phyloP scores from a whole-genome alignment of 345 rosid species.

The Brassica juncea region DNA sequence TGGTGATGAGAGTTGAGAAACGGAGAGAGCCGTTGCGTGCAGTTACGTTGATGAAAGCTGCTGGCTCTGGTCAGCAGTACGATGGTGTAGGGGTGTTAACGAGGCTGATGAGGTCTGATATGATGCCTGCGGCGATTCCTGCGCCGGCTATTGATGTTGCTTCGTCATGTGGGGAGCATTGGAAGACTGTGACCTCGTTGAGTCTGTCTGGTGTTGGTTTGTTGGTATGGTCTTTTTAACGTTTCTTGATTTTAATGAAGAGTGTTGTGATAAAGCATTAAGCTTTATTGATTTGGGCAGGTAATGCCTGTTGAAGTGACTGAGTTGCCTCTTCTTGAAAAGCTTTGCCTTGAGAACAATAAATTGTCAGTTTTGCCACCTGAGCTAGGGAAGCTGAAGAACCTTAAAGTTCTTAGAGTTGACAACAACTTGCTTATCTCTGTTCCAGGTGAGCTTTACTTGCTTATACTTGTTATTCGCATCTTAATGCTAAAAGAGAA shows the following conservation, averaged over 20 bases:
- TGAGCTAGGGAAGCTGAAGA: conserved; percentile 78
- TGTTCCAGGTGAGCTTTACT: conserved; percentile 78
- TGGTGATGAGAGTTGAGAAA: conserved; percentile 77
- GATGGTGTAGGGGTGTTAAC: conserved; percentile 82
- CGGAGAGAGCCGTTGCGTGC: conserved; percentile 79
- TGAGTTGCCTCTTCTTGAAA: conserved; percentile 79
- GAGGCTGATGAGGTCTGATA: conserved; percentile 65
- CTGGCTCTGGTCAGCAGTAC: conserved; percentile 80
- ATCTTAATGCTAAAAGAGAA: not conserved
- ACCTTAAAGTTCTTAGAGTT: conserved; percentile 71
- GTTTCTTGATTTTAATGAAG: not conserved
- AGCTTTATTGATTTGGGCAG: conserved; percentile 42
- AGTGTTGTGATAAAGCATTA: conserved; percentile 4
- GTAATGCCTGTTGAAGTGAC: conserved; percentile 80
- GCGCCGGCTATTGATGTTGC: conserved; percentile 40
- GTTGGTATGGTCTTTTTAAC: conserved; percentile 14
- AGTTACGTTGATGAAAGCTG: conserved; percentile 60
- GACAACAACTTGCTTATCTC: conserved; percentile 80
- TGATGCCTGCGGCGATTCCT: conserved; percentile 45
- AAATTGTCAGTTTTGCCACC: conserved; percentile 80
- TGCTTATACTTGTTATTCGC: conserved; percentile 9
- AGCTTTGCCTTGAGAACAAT: conserved; percentile 84
- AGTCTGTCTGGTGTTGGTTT: conserved; percentile 70
- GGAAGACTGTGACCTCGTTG: conserved; percentile 73
- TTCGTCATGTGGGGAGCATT: conserved; percentile 63